phyloP scores from a whole-genome alignment of 371 early-diverging fungal species.

The Phascolomyces articulosus region DNA sequence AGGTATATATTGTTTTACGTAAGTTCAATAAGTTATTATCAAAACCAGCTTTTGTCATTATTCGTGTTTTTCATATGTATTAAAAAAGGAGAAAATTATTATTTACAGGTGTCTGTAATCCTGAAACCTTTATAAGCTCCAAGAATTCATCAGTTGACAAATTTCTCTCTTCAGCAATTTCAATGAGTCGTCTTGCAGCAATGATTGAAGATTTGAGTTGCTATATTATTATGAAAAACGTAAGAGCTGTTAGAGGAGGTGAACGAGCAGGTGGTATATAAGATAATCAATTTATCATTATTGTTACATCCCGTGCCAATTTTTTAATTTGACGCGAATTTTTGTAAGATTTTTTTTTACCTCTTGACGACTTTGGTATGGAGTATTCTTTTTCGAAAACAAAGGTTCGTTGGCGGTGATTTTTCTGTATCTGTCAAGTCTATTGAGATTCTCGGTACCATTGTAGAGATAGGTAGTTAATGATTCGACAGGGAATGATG shows the following conservation, averaged over 20 bases:
- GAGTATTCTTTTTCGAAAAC: constrained; percentile 32
- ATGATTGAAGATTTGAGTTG: constrained; percentile 33
- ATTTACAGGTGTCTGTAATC: constrained; percentile 51
- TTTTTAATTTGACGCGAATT: no score
- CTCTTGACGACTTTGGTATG: constrained; percentile 43
- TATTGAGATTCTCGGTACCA: constrained; percentile 29
- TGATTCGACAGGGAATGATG: constrained; percentile 41
- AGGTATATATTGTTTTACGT: neutral
- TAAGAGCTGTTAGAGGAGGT: no score
- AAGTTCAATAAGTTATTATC: no score
- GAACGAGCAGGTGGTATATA: no score
- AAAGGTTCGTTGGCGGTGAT: constrained; percentile 51
- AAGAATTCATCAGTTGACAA: constrained; percentile 30
- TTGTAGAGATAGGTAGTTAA: constrained; percentile 47
- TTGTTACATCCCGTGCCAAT: no score
- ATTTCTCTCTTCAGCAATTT: constrained; percentile 45
- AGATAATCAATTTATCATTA: no score
- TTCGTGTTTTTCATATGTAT: no score
- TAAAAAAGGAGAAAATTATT: neutral
- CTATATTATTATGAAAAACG: constrained; percentile 21
- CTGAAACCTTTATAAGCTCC: constrained; percentile 32
- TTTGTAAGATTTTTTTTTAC: constrained; percentile 14
- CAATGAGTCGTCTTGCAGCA: constrained; percentile 33
- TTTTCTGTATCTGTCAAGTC: constrained; percentile 32
- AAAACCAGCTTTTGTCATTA: no score